phyloP scores from a whole-genome alignment of 2,329 filamentous ascomycete genomes.

The Penicillium sp. region DNA sequence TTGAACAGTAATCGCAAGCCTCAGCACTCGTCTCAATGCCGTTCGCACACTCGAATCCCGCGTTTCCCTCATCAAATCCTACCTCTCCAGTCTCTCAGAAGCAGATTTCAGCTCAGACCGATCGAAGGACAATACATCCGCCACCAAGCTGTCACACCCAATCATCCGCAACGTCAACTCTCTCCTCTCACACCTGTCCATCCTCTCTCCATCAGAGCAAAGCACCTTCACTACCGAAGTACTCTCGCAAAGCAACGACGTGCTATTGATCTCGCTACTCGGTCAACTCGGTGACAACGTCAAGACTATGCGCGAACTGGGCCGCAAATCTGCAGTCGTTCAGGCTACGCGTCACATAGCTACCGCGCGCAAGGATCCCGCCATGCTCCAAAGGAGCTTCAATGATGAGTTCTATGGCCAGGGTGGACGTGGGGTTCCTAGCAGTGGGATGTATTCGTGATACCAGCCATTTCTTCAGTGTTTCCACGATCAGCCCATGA shows the following conservation, averaged over 20 bases:
- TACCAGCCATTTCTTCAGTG: background rate
- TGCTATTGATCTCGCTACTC: slow-evolving; percentile 73
- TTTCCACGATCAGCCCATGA: background rate
- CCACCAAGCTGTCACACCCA: slow-evolving; percentile 63
- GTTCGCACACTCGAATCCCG: slow-evolving; percentile 87
- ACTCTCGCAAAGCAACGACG: slow-evolving; percentile 77
- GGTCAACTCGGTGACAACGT: slow-evolving; percentile 73
- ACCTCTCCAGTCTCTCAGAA: slow-evolving; percentile 70
- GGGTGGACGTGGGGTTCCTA: slow-evolving; percentile 6
- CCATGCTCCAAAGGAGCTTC: slow-evolving; percentile 24
- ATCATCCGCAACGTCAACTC: slow-evolving; percentile 87
- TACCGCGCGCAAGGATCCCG: slow-evolving; percentile 24
- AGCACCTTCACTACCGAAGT: slow-evolving; percentile 68
- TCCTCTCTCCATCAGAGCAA: slow-evolving; percentile 71
- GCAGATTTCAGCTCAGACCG: slow-evolving; percentile 54
- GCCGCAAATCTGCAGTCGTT: slow-evolving; percentile 68
- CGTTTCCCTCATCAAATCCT: slow-evolving; percentile 70
- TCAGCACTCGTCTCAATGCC: slow-evolving; percentile 87
- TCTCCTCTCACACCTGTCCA: slow-evolving; percentile 76
- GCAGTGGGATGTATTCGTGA: slow-evolving; percentile 11
- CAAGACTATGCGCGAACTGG: slow-evolving; percentile 68
- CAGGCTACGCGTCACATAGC: slow-evolving; percentile 42
- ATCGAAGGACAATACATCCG: slow-evolving; percentile 33
- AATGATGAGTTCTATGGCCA: slow-evolving; percentile 31
- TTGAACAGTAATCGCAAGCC: slow-evolving; percentile 57